Conservation (phyloP, 1,284 basidiomycete genomes). For the Xanthoconium separans region DNA sequence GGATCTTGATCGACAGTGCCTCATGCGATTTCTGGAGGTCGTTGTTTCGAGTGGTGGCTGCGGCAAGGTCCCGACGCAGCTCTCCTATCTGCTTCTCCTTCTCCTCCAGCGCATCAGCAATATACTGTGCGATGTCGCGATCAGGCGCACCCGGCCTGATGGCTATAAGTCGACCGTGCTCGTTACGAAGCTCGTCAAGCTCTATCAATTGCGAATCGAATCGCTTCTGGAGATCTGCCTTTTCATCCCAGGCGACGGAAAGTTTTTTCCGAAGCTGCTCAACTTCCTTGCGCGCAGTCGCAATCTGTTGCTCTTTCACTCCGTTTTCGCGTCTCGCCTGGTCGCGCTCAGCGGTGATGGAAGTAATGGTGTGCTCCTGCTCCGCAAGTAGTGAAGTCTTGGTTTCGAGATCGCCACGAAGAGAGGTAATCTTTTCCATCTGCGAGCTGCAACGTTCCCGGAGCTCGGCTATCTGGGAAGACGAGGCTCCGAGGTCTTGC, state of each 20-base stretch:
- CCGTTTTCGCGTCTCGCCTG: neutral
- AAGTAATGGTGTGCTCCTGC: constrained; percentile 3
- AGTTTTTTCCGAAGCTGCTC: constrained; percentile 8
- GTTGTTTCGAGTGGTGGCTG: too few species aligned
- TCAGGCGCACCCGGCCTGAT: neutral
- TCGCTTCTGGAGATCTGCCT: neutral
- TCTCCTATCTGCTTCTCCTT: constrained; percentile 5
- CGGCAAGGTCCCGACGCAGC: too few species aligned
- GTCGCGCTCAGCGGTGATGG: neutral
- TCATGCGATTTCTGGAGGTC: constrained; percentile 6
- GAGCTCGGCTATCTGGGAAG: neutral
- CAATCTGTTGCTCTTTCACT: neutral
- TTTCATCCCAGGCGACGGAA: neutral
- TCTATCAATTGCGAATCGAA: neutral
- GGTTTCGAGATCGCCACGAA: constrained; percentile 3
- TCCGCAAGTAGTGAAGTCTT: neutral
- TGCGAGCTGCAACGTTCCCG: constrained; percentile 7
- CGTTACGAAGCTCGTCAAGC: neutral
- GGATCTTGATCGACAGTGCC: neutral
- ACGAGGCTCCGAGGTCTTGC: neutral
- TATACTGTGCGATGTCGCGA: neutral
- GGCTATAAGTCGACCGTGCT: neutral
- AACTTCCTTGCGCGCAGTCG: neutral
- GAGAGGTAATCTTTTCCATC: constrained; percentile 2
- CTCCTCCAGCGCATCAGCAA: neutral